Percentiles rank a stretch among this genome's conserved stretches.
phyloP scores from a whole-genome alignment of 2,329 filamentous ascomycete species.

The Akanthomyces lecanii region DNA sequence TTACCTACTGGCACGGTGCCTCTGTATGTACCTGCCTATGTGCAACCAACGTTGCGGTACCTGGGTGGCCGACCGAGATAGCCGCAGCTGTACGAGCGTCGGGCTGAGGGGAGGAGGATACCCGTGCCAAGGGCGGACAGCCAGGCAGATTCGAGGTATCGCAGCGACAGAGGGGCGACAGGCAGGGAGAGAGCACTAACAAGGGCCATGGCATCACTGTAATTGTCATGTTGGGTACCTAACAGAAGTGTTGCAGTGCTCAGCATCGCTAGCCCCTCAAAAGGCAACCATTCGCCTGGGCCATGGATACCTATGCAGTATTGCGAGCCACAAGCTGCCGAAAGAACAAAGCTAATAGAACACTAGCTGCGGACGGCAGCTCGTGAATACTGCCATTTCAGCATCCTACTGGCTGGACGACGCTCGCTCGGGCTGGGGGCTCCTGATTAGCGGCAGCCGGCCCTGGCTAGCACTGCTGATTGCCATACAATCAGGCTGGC shows the following conservation, averaged over 20 bases:
- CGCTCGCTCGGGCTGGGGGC: constrained; percentile 7
- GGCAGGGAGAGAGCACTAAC: background rate
- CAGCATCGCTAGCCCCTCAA: background rate
- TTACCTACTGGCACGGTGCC: background rate
- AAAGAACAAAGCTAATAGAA: background rate
- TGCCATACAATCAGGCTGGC: background rate
- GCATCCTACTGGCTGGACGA: constrained; percentile 9
- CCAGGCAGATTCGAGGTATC: background rate
- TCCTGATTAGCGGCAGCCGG: constrained; percentile 14
- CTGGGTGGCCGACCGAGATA: background rate
- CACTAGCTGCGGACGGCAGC: constrained; percentile 6
- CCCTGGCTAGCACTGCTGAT: constrained; percentile 12
- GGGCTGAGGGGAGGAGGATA: constrained; percentile 4
- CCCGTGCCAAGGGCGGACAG: background rate
- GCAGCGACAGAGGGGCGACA: background rate
- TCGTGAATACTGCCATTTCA: background rate
- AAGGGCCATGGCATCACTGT: no score
- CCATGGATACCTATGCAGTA: background rate
- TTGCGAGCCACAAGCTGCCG: background rate
- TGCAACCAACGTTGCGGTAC: background rate
- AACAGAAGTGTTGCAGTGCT: no score
- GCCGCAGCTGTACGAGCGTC: background rate
- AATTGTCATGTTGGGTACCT: no score
- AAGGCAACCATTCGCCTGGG: constrained; percentile 5
- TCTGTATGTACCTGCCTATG: background rate